Evolutionary conservation across 306 rosid species (phyloP).

Genomic region (Castanea sativa): DNA sequence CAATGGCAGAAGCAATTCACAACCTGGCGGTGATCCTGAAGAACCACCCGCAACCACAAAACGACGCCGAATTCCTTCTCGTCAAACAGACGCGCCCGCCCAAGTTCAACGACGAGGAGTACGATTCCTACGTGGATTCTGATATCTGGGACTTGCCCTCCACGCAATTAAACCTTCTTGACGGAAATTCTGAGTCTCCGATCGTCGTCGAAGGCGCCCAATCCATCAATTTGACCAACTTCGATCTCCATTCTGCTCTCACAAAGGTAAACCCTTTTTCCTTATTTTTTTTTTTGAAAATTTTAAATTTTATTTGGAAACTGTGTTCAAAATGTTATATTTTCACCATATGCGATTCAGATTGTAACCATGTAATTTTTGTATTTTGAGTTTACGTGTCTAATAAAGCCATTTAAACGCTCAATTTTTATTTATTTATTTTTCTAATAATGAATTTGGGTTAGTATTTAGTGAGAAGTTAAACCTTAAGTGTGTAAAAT

Average conservation of each 20-base stretch:
- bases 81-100: conserved; percentile 64
- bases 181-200: conserved; percentile 23
- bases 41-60: conserved; percentile 37
- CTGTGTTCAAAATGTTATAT: no score
- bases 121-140: conserved; percentile 81
- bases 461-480: not conserved
- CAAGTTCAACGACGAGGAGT: conserved; percentile 58
- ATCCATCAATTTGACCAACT: conserved; percentile 39
- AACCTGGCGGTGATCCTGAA: conserved; percentile 52
- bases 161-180: conserved; percentile 39
- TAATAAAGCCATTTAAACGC: no score
- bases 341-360: no score
- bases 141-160: conserved; percentile 92
- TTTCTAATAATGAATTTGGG: not conserved
- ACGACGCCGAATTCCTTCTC: conserved; percentile 52
- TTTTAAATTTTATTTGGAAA: no score
- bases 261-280: conserved; percentile 19
- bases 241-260: conserved; percentile 60
- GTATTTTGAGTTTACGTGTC: no score
- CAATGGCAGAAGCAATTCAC: conserved; percentile 37
- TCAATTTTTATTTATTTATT: not conserved
- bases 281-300: no score
- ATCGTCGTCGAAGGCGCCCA: conserved; percentile 25
- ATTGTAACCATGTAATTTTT: no score
- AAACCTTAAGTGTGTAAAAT: no score